phyloP scores from a whole-genome alignment of 179 eudicot genomes.

The Patellifolia procumbens region DNA sequence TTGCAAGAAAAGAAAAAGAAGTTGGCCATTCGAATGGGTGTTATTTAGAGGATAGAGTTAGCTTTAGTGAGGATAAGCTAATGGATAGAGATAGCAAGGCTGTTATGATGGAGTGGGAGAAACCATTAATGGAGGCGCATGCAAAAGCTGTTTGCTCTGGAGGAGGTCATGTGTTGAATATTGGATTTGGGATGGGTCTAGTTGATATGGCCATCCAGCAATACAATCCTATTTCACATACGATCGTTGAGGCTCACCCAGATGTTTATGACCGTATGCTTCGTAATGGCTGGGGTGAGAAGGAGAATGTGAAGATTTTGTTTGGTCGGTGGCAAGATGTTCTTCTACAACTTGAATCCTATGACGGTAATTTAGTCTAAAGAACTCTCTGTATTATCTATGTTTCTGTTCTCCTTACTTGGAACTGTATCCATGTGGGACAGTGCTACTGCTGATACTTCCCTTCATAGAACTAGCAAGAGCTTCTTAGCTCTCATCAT shows the following conservation, averaged over 20 bases:
- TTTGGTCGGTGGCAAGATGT: conserved; percentile 96
- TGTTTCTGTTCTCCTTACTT: background rate
- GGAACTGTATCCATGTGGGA: background rate
- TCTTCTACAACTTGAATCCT: conserved; percentile 71
- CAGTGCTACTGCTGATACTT: background rate
- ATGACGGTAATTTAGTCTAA: conserved; percentile 58
- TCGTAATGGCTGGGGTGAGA: conserved; percentile 77
- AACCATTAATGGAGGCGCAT: conserved; percentile 87
- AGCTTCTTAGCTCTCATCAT: background rate
- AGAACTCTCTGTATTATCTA: background rate
- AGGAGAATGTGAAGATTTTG: conserved; percentile 80
- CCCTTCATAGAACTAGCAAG: background rate
- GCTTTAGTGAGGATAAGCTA: conserved; percentile 83
- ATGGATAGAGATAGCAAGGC: conserved; percentile 85
- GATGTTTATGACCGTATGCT: conserved; percentile 82
- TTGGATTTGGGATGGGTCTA: conserved; percentile 97
- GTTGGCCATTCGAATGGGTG: conserved; percentile 38
- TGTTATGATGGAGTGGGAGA: conserved; percentile 94
- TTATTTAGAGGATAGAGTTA: conserved; percentile 80
- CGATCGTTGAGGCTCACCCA: conserved; percentile 91
- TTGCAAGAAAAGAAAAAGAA: conserved; percentile 64
- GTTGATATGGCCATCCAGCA: conserved; percentile 85
- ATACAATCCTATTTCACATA: conserved; percentile 64
- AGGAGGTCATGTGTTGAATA: conserved; percentile 69
- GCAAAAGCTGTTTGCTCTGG: conserved; percentile 78